Conservation (phyloP, 441 rosid species). For the Gossypium gossypioides region DNA sequence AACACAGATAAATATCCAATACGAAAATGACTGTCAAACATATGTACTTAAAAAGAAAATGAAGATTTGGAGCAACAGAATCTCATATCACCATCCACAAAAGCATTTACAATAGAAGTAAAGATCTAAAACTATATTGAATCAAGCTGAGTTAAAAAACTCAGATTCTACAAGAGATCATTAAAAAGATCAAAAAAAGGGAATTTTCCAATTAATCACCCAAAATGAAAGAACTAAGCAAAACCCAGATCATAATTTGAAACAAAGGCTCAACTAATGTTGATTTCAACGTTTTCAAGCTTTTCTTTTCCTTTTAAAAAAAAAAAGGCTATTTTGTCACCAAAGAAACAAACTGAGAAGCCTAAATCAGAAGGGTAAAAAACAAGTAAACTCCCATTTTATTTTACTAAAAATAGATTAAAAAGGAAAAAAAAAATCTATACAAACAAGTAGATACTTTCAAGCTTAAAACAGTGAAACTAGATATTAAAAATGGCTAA, state of each 20-base stretch:
- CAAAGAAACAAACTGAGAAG: not conserved
- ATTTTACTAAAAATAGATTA: no score
- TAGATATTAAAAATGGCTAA: not conserved
- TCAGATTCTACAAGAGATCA: not conserved
- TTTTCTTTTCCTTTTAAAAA: not conserved
- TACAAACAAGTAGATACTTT: not conserved
- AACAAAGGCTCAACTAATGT: not conserved
- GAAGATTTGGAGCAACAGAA: not conserved
- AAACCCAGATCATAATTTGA: constrained; percentile 9
- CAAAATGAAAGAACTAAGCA: constrained; percentile 5
- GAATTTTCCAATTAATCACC: not conserved
- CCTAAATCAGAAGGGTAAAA: not conserved
- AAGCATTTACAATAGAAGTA: not conserved
- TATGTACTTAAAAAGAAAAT: not conserved
- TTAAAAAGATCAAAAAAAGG: not conserved
- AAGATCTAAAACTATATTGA: not conserved
- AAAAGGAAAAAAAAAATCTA: no score
- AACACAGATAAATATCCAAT: not conserved
- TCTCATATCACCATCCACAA: not conserved
- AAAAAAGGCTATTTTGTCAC: no score
- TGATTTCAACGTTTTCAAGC: not conserved
- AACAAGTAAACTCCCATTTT: no score
- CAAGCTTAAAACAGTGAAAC: not conserved
- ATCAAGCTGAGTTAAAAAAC: not conserved
- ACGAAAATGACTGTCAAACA: not conserved